A percentile compares a stretch with the other conserved stretches of the same genome.
Evolutionary conservation across 352 stramenopile genomes (phyloP).

Genomic region (Peronosclerospora sorghi): DNA sequence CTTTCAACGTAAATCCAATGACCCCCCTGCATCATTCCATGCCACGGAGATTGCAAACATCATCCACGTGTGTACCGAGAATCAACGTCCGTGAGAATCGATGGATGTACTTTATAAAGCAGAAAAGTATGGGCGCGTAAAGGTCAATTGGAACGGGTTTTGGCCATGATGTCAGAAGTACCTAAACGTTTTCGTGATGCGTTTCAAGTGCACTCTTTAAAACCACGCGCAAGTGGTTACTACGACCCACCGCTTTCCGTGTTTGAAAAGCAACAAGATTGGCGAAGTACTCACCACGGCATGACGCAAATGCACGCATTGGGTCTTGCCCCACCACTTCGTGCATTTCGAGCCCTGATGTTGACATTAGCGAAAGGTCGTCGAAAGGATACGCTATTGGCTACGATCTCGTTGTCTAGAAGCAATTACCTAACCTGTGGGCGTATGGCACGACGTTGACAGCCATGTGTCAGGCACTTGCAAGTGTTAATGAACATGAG

Average conservation of each 20-base stretch:
- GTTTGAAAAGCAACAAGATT: conserved; percentile 52
- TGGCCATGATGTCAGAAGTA: conserved; percentile 29
- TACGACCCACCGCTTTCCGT: conserved; percentile 49
- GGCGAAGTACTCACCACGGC: conserved; percentile 33
- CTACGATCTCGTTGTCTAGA: conserved; percentile 33
- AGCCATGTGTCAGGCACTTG: conserved; percentile 55
- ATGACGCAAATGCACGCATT: conserved; percentile 61
- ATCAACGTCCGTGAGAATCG: conserved; percentile 41
- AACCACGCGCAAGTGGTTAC: conserved; percentile 4
- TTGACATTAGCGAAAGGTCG: conserved; percentile 34
- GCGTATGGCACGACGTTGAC: conserved; percentile 40
- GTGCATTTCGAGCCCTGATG: conserved; percentile 51
- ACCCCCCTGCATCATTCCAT: conserved; percentile 5
- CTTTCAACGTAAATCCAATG: conserved; percentile 30
- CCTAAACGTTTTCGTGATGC: conserved; percentile 7
- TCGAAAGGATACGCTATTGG: conserved; percentile 33
- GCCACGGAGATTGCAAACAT: conserved; percentile 20
- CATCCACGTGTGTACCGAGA: conserved; percentile 30
- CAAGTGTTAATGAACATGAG: conserved; percentile 26
- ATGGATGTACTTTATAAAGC: conserved; percentile 27
- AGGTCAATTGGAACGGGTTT: conserved; percentile 29
- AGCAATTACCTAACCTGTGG: conserved; percentile 23
- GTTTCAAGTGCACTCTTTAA: conserved; percentile 9
- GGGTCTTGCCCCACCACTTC: conserved; percentile 31
- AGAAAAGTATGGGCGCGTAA: conserved; percentile 37